Conservation (phyloP, 345 rosid genomes). For the Acer yangbiense region DNA sequence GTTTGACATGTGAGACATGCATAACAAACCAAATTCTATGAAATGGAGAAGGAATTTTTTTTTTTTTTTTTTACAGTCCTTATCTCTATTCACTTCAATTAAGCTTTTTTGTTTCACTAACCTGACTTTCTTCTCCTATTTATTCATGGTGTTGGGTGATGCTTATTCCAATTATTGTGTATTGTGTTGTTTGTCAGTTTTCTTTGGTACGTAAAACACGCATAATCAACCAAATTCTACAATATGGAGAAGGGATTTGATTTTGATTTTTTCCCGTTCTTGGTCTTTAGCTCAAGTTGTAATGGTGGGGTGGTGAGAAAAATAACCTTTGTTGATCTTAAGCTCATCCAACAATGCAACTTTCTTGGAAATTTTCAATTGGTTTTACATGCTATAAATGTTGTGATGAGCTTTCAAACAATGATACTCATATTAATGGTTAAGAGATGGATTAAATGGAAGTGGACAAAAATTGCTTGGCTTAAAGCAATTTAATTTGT, state of each 20-base stretch:
- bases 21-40: neutral
- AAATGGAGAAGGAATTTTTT: constrained; percentile 6
- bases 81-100: neutral
- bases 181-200: neutral
- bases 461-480: neutral
- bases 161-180: neutral
- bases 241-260: neutral
- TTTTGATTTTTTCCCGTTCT: neutral
- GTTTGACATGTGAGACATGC: constrained; percentile 16
- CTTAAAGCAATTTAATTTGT: neutral
- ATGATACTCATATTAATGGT: neutral
- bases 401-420: constrained; percentile 1
- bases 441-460: neutral
- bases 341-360: no score
- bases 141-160: constrained; percentile 1
- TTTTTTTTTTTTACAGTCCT: neutral
- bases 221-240: neutral
- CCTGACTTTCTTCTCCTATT: neutral
- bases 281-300: neutral
- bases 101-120: neutral
- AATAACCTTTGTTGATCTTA: no score
- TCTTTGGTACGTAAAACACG: constrained; percentile 9
- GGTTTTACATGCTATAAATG: neutral
- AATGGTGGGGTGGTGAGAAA: neutral
- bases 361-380: constrained; percentile 1